Percentiles rank a stretch among this genome's conserved stretches.
phyloP scores from a whole-genome alignment of 2,329 filamentous ascomycete species.

The Ophidiomyces ophidiicola region DNA sequence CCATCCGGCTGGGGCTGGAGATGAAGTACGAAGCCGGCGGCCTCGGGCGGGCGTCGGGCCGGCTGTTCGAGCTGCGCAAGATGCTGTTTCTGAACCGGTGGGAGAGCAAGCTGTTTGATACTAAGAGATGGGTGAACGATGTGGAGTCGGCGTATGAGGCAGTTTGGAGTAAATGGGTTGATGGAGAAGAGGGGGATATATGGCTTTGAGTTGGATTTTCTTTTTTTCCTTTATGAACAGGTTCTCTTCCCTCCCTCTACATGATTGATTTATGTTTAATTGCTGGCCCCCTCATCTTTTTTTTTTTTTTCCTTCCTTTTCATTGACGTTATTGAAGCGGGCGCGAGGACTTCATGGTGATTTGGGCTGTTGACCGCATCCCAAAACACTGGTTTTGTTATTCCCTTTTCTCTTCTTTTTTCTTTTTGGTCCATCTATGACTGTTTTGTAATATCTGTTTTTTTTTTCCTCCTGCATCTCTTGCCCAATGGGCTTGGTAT shows the following conservation, averaged over 20 bases:
- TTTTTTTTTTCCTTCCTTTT: not conserved
- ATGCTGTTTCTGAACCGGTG: slow-evolving; percentile 74
- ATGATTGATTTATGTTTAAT: slow-evolving; percentile 2
- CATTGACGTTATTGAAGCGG: slow-evolving; percentile 9
- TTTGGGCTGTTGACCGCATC: not conserved
- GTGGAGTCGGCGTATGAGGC: slow-evolving; percentile 78
- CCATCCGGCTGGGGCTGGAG: slow-evolving; percentile 53
- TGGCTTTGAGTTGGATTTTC: slow-evolving; percentile 58
- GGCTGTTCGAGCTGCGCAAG: slow-evolving; percentile 65
- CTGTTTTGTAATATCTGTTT: too few relatives aligned
- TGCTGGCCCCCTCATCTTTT: slow-evolving; percentile 1
- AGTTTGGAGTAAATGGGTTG: slow-evolving; percentile 81
- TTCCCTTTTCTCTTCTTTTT: not conserved
- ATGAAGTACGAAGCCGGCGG: slow-evolving; percentile 45
- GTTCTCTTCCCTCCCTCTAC: too few relatives aligned
- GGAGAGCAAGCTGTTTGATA: slow-evolving; percentile 82
- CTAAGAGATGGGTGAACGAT: slow-evolving; percentile 77
- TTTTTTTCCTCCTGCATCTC: too few relatives aligned
- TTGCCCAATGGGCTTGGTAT: too few relatives aligned
- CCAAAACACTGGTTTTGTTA: not conserved
- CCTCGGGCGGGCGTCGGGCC: slow-evolving; percentile 41
- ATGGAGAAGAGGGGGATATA: slow-evolving; percentile 81
- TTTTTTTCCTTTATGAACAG: too few relatives aligned
- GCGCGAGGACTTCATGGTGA: not conserved
- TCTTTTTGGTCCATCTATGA: not conserved